Evolutionary conservation across 2,329 filamentous ascomycete species (phyloP).

Genomic region (Boeremia lycopersici): DNA sequence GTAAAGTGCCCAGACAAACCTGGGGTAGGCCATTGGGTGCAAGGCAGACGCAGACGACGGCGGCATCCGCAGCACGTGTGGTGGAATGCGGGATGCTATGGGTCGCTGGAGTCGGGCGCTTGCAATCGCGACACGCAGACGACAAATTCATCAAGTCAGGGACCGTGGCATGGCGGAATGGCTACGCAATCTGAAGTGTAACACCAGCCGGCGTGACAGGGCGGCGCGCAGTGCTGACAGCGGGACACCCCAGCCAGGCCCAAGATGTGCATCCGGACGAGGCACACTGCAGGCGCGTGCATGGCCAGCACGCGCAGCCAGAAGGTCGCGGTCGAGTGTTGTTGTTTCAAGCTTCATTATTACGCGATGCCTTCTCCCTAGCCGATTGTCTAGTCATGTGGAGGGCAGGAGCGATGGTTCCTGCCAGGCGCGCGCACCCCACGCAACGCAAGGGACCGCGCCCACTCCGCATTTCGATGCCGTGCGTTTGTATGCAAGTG

Average conservation of each 20-base stretch:
- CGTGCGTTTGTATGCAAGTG: neutral
- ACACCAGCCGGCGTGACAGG: neutral
- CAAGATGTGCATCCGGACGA: neutral
- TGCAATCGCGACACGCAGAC: neutral
- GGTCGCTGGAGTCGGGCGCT: neutral
- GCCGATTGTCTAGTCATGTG: neutral
- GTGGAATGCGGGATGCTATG: neutral
- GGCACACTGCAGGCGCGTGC: neutral
- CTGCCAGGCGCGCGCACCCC: neutral
- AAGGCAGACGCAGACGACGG: neutral
- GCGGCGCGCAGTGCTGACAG: neutral
- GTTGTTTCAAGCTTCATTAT: constrained; percentile 12
- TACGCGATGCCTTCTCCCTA: constrained; percentile 9
- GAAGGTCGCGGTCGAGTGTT: neutral
- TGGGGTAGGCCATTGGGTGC: constrained; percentile 1
- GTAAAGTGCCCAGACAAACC: constrained; percentile 1
- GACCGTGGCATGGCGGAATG: neutral
- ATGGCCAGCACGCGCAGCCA: neutral
- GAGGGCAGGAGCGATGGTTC: constrained; percentile 3
- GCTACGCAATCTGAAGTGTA: neutral
- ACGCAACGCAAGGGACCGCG: constrained; percentile 5
- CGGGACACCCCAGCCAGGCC: neutral
- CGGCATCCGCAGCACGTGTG: neutral
- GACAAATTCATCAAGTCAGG: neutral
- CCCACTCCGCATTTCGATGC: constrained; percentile 8